Conservation (phyloP, 2,329 filamentous ascomycete genomes). For the Chaetomiaceae sp. region DNA sequence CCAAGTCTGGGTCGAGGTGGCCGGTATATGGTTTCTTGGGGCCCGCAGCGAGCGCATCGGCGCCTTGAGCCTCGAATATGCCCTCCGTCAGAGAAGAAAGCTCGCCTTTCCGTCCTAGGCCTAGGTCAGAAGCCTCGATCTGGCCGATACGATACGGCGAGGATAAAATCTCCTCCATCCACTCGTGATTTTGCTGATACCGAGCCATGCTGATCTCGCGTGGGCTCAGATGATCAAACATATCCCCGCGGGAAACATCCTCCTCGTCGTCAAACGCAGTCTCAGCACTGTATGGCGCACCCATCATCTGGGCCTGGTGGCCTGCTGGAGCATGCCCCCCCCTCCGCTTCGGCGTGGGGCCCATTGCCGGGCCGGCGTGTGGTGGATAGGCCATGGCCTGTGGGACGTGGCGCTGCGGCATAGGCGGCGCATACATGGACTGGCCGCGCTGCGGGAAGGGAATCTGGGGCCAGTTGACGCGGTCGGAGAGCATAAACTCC, state of each 20-base stretch:
- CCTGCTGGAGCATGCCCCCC: slow-evolving; percentile 29
- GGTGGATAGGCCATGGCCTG: slow-evolving; percentile 59
- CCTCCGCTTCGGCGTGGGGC: slow-evolving; percentile 49
- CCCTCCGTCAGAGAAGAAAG: slow-evolving; percentile 75
- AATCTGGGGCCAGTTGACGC: slow-evolving; percentile 83
- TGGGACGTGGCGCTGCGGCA: slow-evolving; percentile 44
- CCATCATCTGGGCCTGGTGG: slow-evolving; percentile 21
- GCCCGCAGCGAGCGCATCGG: slow-evolving; percentile 39
- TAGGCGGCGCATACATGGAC: slow-evolving; percentile 44
- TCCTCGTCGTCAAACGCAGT: slow-evolving; percentile 74
- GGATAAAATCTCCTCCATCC: slow-evolving; percentile 96
- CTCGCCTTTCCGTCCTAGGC: slow-evolving; percentile 77
- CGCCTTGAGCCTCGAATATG: slow-evolving; percentile 64
- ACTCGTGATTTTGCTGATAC: slow-evolving; percentile 93
- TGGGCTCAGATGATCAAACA: slow-evolving; percentile 83
- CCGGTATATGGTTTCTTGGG: slow-evolving; percentile 57
- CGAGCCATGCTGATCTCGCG: slow-evolving; percentile 80
- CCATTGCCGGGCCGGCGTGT: slow-evolving; percentile 38
- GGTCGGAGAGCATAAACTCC: slow-evolving; percentile 90
- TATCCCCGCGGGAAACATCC: slow-evolving; percentile 77
- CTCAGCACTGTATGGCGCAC: slow-evolving; percentile 27
- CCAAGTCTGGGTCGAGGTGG: slow-evolving; percentile 66
- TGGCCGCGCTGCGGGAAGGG: slow-evolving; percentile 55
- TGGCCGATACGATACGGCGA: slow-evolving; percentile 82
- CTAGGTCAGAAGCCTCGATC: slow-evolving; percentile 81